phyloP scores from a whole-genome alignment of 768 basidiomycete genomes.

The Cystobasidium onofrii region DNA sequence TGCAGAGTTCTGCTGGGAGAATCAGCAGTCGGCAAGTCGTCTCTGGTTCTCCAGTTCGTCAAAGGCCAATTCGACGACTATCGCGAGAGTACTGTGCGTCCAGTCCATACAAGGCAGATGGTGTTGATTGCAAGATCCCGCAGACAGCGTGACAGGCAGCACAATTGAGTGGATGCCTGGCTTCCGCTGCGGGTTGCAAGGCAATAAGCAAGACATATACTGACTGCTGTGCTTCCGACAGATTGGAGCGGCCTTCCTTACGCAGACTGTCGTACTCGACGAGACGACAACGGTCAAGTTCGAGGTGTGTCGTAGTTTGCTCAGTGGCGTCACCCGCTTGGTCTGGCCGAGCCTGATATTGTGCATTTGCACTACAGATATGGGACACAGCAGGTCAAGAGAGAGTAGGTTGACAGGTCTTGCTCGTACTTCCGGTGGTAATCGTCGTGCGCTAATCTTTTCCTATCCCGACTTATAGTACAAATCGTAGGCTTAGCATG shows the following conservation, averaged over 20 bases:
- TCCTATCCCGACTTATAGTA: constrained; percentile 15
- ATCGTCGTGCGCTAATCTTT: not conserved
- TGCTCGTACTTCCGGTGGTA: too few relatives aligned
- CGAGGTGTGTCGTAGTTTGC: constrained; percentile 49
- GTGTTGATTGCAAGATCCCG: not conserved
- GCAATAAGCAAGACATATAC: too few relatives aligned
- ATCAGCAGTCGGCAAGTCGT: constrained; percentile 92
- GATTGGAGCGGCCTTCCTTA: constrained; percentile 79
- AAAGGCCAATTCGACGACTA: constrained; percentile 80
- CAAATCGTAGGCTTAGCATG: constrained; percentile 6
- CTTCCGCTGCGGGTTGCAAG: too few relatives aligned
- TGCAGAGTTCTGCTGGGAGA: constrained; percentile 69
- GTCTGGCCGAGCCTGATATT: not conserved
- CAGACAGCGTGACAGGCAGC: not conserved
- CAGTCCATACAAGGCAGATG: not conserved
- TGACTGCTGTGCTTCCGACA: constrained; percentile 11
- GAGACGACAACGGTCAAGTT: constrained; percentile 87
- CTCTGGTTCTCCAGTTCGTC: constrained; percentile 85
- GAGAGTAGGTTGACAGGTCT: constrained; percentile 46
- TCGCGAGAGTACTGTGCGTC: constrained; percentile 82
- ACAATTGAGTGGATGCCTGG: too few relatives aligned
- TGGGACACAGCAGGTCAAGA: constrained; percentile 95
- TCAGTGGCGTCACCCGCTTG: not conserved
- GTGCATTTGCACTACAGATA: constrained; percentile 30
- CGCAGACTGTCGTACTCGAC: constrained; percentile 88